Evolutionary conservation across 441 rosid genomes (phyloP), one percentile per base, ranked within the genome.

Genomic region (Pelargonium myrrhifolium): DNA sequence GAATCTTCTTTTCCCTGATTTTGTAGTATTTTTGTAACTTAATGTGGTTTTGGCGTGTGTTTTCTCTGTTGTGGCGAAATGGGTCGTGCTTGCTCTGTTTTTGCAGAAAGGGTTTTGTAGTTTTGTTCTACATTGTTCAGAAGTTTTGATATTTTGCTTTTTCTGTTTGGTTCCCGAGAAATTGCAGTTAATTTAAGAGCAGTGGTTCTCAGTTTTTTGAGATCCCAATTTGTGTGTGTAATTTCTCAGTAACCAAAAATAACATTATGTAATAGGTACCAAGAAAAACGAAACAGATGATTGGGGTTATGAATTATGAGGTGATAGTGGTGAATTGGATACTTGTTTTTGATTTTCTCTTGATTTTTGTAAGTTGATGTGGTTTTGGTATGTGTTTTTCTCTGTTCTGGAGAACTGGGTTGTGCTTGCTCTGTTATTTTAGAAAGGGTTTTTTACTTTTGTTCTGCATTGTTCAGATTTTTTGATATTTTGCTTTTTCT

Each of bases 131-230:
- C n/a, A 21, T 8, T 45, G 40, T 43, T 11, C 58, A n/a, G 9
- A 28, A 9, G n/a, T n/a, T n/a, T n/a, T 22, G 47, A 42, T 42
- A 42, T 7, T 4, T 9, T 42, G 6, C 11, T 43, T n/a, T 14
- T 62, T n/a, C 47, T 64, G 15, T 64, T 51, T 51, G 58, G 58
- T 56, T 56, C 17, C 12, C 7, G 28, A 20, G 61, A 56, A 56
- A 56, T 5, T 56, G 12, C 12, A 10, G 17, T 47, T 14, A 14
- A n/a, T n/a, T n/a, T 37, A 26, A 26, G 31, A 26, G 3, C 3
- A 4, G 31, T 26, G 31, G 3, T 51, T 51, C 15, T 51, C 58
- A 51, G 4, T 47, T 26, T 2, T 26, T 47, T 17, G 6, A 51
- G 21, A 51, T 51, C 17, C 58, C 20, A 51, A 8, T 51, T 51